Evolutionary conservation across 805 yeast species (phyloP), one percentile per base, ranked within the genome.

Genomic region (Candida boidinii): DNA sequence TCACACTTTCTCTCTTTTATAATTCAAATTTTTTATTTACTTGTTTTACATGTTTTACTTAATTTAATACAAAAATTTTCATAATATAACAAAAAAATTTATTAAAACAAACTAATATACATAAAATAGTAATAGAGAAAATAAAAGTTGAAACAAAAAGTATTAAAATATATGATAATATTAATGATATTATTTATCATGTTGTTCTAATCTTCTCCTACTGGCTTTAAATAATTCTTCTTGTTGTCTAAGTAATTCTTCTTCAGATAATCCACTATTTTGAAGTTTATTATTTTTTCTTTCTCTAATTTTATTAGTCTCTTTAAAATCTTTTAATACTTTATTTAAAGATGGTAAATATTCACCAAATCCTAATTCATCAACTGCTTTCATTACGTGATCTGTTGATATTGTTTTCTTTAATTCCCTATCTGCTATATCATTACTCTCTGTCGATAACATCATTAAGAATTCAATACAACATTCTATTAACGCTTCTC

Each of bases 351-450:
- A 79, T 23, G 81, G 88, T 32, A 92, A 67, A 54, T 90, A 92
- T 38, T 84, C 87, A 19, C 69, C 70, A 56, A 86, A 92, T 18
- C 95, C 98, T 35, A 92, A 66, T 48, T 83, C 95, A 39, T 74
- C 78, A 28, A 92, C 62, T 1, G 97, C 96, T 49, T 79, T 82
- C 41, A 90, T 70, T 24, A 92, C 96, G 53, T 92, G 98, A 54
- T 92, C 98, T 2, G 95, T 81, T 1, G 96, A 94, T 28, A 92
- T 92, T 2, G 98, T 92, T 58, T 92, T 92, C 57, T 92, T 92
- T 34, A 94, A 77, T 53, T 92, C 98, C 47, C 81, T 82, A 47
- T 92, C 97, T 1, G 97, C 97, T 43, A 92, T 87, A 41, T 92
- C 97, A 48, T 90, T 88, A 35, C 90, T 80, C 59, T 87, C 95